phyloP scores from a whole-genome alignment of 1,284 basidiomycete genomes.

The Spongispora temasekensis region DNA sequence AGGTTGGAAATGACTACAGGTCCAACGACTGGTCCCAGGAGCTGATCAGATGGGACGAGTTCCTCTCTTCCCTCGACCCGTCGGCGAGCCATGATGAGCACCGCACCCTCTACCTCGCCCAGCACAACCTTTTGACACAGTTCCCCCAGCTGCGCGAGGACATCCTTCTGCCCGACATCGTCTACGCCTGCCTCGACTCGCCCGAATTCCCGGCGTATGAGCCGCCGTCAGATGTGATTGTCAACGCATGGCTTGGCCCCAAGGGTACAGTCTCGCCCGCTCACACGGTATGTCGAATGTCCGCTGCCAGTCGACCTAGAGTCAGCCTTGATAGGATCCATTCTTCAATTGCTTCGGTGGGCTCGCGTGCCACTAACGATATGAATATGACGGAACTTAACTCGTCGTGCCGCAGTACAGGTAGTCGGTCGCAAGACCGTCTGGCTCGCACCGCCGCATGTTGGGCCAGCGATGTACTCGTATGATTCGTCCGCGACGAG shows the following conservation, averaged over 20 bases:
- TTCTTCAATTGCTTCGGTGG: constrained; percentile 90
- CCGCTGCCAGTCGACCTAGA: constrained; percentile 1
- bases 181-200: constrained; percentile 66
- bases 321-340: constrained; percentile 66
- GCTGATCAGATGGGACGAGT: constrained; percentile 78
- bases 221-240: constrained; percentile 70
- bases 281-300: constrained; percentile 75
- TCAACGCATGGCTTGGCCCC: constrained; percentile 92
- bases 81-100: constrained; percentile 33
- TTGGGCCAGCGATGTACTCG: constrained; percentile 30
- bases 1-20: constrained; percentile 86
- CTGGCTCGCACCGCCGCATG: constrained; percentile 84
- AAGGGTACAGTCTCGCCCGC: constrained; percentile 79
- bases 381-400: constrained; percentile 2
- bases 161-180: constrained; percentile 83
- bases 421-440: constrained; percentile 86
- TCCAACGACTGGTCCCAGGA: constrained; percentile 80
- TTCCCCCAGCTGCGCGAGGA: constrained; percentile 80
- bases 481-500: constrained; percentile 9
- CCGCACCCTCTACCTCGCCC: constrained; percentile 81
- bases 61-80: constrained; percentile 59
- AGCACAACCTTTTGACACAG: constrained; percentile 84
- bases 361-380: constrained; percentile 10
- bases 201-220: constrained; percentile 53
- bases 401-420: constrained; percentile 60